Conservation (phyloP, 1,284 basidiomycete species). For the Cutaneotrichosporon sp. region DNA sequence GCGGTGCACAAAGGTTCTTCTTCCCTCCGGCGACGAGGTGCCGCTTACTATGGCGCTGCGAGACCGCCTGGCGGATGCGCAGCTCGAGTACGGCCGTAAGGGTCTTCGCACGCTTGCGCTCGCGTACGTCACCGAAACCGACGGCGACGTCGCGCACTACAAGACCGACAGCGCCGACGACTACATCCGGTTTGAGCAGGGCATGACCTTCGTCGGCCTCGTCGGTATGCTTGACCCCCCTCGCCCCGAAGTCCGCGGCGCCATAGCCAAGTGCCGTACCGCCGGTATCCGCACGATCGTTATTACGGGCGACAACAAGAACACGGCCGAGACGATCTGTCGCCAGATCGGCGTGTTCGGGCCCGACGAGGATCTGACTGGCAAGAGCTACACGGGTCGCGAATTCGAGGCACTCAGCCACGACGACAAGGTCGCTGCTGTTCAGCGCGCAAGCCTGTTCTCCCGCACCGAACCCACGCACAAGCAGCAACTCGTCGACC, state of each 20-base stretch:
- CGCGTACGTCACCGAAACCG: constrained; percentile 74
- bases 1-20: constrained; percentile 65
- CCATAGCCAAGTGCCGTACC: constrained; percentile 81
- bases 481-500: constrained; percentile 90
- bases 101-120: constrained; percentile 89
- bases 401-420: constrained; percentile 79
- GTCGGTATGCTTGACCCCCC: constrained; percentile 99
- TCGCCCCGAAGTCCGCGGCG: constrained; percentile 81
- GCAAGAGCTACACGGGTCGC: constrained; percentile 89
- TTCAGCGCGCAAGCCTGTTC: constrained; percentile 82
- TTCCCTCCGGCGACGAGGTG: constrained; percentile 55
- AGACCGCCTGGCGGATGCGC: constrained; percentile 57
- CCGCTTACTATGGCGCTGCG: constrained; percentile 63
- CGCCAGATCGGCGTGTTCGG: constrained; percentile 90
- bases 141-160: constrained; percentile 73
- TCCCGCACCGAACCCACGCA: constrained; percentile 91
- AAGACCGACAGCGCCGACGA: constrained; percentile 69
- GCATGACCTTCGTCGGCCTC: constrained; percentile 88
- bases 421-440: constrained; percentile 75
- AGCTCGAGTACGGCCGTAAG: constrained; percentile 66
- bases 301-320: constrained; percentile 98
- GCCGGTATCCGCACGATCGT: constrained; percentile 96
- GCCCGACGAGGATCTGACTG: constrained; percentile 71
- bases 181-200: constrained; percentile 81
- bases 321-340: constrained; percentile 95